phyloP scores from a whole-genome alignment of 2,329 filamentous ascomycete genomes.

The Ceratocystis cubensis region DNA sequence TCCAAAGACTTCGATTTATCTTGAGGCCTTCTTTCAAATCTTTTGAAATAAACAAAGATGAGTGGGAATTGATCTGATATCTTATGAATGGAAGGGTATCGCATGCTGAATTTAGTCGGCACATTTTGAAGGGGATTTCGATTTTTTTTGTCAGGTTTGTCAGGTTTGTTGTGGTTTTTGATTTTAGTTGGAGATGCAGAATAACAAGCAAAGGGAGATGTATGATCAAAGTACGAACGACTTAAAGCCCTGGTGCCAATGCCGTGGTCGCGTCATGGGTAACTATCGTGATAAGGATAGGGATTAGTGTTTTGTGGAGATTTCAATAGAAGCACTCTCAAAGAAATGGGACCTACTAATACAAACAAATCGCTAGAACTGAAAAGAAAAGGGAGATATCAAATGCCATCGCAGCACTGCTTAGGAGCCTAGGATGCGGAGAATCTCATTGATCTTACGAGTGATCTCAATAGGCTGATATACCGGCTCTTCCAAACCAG shows the following conservation, averaged over 20 bases:
- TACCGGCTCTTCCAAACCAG: neutral
- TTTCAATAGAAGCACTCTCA: neutral
- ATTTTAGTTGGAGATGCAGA: neutral
- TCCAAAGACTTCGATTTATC: neutral
- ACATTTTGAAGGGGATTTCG: neutral
- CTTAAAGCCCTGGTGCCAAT: neutral
- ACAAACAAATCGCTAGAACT: neutral
- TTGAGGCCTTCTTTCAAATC: neutral
- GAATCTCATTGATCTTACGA: slow-evolving; percentile 8
- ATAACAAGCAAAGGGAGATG: neutral
- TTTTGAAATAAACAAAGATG: neutral
- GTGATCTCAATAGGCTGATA: slow-evolving; percentile 7
- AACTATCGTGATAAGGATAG: neutral
- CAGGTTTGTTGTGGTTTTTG: neutral
- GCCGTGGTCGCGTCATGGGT: neutral
- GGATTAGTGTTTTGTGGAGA: neutral
- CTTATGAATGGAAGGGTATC: neutral
- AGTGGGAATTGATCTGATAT: neutral
- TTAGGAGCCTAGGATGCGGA: neutral
- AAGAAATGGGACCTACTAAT: neutral
- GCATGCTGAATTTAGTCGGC: neutral
- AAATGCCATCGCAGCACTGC: neutral
- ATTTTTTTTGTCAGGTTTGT: neutral
- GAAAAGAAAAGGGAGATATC: neutral
- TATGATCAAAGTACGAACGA: neutral